phyloP scores from a whole-genome alignment of 2,329 filamentous ascomycete genomes.

The Pseudonectria buxi region DNA sequence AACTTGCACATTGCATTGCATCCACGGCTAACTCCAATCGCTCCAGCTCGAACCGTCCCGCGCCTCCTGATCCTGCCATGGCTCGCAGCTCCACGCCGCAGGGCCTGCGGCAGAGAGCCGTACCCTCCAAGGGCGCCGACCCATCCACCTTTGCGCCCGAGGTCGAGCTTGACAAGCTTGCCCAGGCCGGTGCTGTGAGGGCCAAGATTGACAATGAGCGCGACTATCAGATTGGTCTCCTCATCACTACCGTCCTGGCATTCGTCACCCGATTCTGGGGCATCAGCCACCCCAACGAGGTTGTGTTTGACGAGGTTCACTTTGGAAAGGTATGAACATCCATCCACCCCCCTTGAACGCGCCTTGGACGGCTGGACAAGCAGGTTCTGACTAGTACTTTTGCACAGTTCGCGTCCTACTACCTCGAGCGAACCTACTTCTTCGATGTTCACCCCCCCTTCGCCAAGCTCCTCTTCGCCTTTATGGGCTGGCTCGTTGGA shows the following conservation, averaged over 20 bases:
- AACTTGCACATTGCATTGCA: no score
- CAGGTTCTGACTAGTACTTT: constrained; percentile 10
- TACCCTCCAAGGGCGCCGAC: constrained; percentile 38
- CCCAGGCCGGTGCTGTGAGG: constrained; percentile 30
- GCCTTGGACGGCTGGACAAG: neutral
- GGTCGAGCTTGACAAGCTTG: constrained; percentile 44
- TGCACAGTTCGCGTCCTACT: constrained; percentile 63
- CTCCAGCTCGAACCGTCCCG: no score
- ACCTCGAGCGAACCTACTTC: constrained; percentile 96
- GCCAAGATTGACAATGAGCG: constrained; percentile 52
- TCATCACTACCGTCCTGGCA: constrained; percentile 71
- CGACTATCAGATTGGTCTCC: constrained; percentile 76
- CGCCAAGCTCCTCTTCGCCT: constrained; percentile 93
- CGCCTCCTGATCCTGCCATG: constrained; percentile 30
- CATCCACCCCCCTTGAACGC: neutral
- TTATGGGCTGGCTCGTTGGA: constrained; percentile 95
- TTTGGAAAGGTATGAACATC: constrained; percentile 82
- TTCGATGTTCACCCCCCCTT: constrained; percentile 99
- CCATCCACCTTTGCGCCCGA: constrained; percentile 33
- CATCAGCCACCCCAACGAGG: constrained; percentile 90
- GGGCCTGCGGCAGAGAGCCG: constrained; percentile 54
- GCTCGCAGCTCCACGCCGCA: constrained; percentile 44
- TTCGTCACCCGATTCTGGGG: constrained; percentile 94
- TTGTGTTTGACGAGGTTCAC: constrained; percentile 98
- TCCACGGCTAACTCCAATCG: no score